Evolutionary conservation across 768 basidiomycete genomes (phyloP), one percentile per base, ranked within the genome.

Genomic region (Rhodotorula sphaerocarpa): DNA sequence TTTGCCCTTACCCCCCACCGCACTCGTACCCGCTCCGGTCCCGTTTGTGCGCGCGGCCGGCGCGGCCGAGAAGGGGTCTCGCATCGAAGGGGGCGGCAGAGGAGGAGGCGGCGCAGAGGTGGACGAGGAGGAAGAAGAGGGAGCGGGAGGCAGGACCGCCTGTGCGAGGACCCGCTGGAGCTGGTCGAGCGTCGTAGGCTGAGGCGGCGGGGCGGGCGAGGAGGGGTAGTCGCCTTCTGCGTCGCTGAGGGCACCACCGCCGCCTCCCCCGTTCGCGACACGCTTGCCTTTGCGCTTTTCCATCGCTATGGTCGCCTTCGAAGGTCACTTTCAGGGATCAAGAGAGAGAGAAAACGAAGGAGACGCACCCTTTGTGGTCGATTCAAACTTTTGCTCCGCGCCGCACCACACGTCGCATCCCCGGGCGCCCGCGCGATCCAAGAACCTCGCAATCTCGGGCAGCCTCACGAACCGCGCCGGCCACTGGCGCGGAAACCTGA

Each of bases 281-380:
- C 63, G 63, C 48, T 65, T 65, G 39, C 63, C 63, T 50, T 65
- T 65, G 36, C 63, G 57, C 50, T 65, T 65, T 47, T 65, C 63
- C n/a, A 65, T 59, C 3, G 63, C 63, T 65, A 42, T 18, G 18
- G 3, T 21, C 20, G 55, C 15, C 15, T 5, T 7, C n/a, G 46
- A 3, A 30, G 11, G 43, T 28, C 11, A 46, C 14, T 7, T 5
- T 15, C 3, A 54, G 7, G 23, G 12, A 30, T 0, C 1, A 42
- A 16, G n/a, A 16, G 20, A 27, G 51, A 11, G 33, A 16, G 9
- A 51, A 16, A 12, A 3, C 7, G 25, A 23, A 7, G 16, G 20
- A 28, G n/a, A n/a, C 54, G 25, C 48, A 65, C 63, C 63, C 21
- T 65, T 65, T 1, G 54, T 50, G 18, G 63, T 59, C 25, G 63